Conservation (phyloP, 2,329 filamentous ascomycete genomes). For the Apiospora hydei region DNA sequence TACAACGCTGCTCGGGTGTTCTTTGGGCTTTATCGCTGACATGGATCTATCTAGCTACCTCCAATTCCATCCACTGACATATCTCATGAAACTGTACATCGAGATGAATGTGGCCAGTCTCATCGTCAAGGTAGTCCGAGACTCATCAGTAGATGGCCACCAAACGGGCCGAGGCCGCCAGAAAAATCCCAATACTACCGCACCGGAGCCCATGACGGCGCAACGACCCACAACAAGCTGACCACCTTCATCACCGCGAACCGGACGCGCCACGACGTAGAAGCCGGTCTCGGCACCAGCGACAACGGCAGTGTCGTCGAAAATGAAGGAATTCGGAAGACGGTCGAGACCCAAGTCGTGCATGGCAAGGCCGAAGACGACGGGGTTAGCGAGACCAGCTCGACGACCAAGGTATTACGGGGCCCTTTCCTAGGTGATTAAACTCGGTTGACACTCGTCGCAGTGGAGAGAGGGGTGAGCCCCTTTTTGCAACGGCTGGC, state of each 20-base stretch:
- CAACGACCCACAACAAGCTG: neutral
- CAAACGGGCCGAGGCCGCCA: neutral
- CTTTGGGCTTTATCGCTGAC: neutral
- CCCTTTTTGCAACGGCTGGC: no score
- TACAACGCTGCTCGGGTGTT: neutral
- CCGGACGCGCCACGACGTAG: neutral
- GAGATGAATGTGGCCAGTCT: slow-evolving; percentile 54
- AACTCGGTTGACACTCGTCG: neutral
- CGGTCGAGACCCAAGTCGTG: neutral
- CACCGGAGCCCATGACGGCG: neutral
- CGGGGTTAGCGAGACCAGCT: neutral
- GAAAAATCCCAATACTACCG: neutral
- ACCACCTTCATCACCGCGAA: neutral
- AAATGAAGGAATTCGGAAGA: neutral
- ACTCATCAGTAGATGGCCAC: neutral
- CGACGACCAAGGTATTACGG: neutral
- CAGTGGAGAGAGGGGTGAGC: neutral
- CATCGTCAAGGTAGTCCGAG: slow-evolving; percentile 43
- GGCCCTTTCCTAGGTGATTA: neutral
- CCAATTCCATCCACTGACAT: slow-evolving; percentile 52
- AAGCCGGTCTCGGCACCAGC: neutral
- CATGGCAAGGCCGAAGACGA: neutral
- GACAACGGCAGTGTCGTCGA: neutral
- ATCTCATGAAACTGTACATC: slow-evolving; percentile 53
- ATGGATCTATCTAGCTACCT: slow-evolving; percentile 45